Percentiles rank a stretch among this genome's conserved stretches.
Conservation (phyloP, 169 alveolate species). For the Plasmodium yoelii region DNA sequence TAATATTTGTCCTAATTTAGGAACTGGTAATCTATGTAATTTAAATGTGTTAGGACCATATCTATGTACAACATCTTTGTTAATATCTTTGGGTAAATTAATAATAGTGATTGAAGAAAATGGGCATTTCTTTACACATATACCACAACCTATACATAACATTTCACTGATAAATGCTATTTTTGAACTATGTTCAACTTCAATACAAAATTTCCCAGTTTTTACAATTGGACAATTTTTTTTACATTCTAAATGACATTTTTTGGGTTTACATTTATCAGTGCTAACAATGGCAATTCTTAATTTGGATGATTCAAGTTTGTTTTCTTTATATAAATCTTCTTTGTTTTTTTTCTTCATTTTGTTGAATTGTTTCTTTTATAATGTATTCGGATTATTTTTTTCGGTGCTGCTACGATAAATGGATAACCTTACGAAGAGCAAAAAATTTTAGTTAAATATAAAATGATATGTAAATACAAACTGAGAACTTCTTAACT, state of each 20-base stretch:
- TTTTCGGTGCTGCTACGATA: too few relatives aligned
- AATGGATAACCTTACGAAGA: too few relatives aligned
- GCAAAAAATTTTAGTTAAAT: too few relatives aligned
- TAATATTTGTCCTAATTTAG: slow-evolving; percentile 97
- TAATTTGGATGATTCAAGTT: slow-evolving; percentile 92
- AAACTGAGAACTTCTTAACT: too few relatives aligned
- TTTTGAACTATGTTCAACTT: slow-evolving; percentile 95
- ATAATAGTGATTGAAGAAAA: slow-evolving; percentile 98
- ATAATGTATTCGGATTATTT: too few relatives aligned
- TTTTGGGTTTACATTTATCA: slow-evolving; percentile 99
- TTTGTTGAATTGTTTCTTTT: neutral
- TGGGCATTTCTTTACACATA: slow-evolving; percentile 99
- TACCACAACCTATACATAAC: slow-evolving; percentile 99
- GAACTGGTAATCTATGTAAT: slow-evolving; percentile 99
- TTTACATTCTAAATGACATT: slow-evolving; percentile 97
- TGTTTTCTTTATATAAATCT: slow-evolving; percentile 68
- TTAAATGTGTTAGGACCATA: slow-evolving; percentile 99
- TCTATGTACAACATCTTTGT: slow-evolving; percentile 93
- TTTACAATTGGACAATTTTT: slow-evolving; percentile 92
- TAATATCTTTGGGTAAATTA: slow-evolving; percentile 98
- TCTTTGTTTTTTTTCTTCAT: slow-evolving; percentile 74
- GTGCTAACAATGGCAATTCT: slow-evolving; percentile 98
- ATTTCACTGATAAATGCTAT: slow-evolving; percentile 97
- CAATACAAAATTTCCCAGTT: slow-evolving; percentile 97
- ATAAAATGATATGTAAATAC: too few relatives aligned